Percentiles rank a stretch among this genome's conserved stretches.
phyloP scores from a whole-genome alignment of 2,329 filamentous ascomycete genomes.

The Emergomyces pasteurianus region DNA sequence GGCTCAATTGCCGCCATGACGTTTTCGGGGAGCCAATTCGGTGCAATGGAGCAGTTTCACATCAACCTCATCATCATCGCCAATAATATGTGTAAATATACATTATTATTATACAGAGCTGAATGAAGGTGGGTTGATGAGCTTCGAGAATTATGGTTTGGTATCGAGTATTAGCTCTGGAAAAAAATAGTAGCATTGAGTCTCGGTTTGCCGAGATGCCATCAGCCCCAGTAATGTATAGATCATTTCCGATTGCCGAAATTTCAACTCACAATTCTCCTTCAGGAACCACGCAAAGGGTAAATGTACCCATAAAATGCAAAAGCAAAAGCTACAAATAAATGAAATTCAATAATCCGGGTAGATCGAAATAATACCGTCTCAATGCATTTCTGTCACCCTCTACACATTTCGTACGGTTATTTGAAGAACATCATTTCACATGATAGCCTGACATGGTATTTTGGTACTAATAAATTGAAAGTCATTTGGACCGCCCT shows the following conservation, averaged over 20 bases:
- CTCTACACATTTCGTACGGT: no score
- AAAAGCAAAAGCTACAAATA: not conserved
- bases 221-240: no score
- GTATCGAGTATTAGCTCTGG: no score
- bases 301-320: no score
- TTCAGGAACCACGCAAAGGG: not conserved
- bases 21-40: not conserved
- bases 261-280: not conserved
- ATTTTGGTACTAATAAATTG: no score
- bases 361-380: no score
- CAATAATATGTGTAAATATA: not conserved
- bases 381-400: no score
- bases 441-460: no score
- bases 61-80: not conserved
- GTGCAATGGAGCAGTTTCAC: not conserved
- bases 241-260: not conserved
- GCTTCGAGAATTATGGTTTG: not conserved
- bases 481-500: no score
- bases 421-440: no score
- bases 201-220: not conserved
- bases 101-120: not conserved
- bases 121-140: not conserved
- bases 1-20: constrained; percentile 17
- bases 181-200: not conserved
- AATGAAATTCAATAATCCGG: no score